Percentiles rank a stretch among this genome's conserved stretches.
Evolutionary conservation across 2,329 filamentous ascomycete genomes (phyloP).

Genomic region (Cytospora leucostoma): DNA sequence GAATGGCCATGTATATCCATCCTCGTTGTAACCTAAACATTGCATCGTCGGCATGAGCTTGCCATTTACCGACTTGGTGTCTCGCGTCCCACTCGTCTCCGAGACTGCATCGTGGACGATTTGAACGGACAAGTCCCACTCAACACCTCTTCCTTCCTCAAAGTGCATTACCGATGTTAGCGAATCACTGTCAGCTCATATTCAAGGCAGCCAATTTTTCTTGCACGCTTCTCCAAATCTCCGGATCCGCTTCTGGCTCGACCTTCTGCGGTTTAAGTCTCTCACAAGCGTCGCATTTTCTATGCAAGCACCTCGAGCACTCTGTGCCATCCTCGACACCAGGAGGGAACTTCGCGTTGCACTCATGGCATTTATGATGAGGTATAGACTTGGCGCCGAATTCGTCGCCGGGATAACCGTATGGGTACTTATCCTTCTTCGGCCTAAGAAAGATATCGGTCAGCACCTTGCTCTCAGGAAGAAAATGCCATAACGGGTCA

Average conservation of each 20-base stretch:
- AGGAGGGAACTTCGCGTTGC: constrained; percentile 58
- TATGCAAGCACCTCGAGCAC: constrained; percentile 63
- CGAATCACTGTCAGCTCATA: constrained; percentile 30
- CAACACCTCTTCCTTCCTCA: neutral
- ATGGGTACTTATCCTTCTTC: constrained; percentile 69
- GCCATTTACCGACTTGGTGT: neutral
- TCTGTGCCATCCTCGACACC: constrained; percentile 51
- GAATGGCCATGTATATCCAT: neutral
- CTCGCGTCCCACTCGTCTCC: neutral
- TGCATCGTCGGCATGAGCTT: neutral
- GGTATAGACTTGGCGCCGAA: constrained; percentile 54
- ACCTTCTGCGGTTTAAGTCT: constrained; percentile 61
- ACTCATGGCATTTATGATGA: constrained; percentile 63
- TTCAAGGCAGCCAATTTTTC: constrained; percentile 52
- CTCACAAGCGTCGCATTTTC: constrained; percentile 60
- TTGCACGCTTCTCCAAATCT: constrained; percentile 59
- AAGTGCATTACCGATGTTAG: constrained; percentile 14
- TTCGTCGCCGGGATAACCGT: constrained; percentile 69
- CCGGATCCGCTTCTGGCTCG: constrained; percentile 63
- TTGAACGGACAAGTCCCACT: too few relatives aligned
- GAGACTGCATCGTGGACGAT: neutral
- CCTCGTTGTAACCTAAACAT: neutral
- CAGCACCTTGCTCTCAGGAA: constrained; percentile 20
- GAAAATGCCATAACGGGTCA: neutral
- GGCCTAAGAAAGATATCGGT: constrained; percentile 46